Evolutionary conservation across 129 eudicot species (phyloP), one percentile per base, ranked within the genome.

Genomic region (Cynara cardunculus): DNA sequence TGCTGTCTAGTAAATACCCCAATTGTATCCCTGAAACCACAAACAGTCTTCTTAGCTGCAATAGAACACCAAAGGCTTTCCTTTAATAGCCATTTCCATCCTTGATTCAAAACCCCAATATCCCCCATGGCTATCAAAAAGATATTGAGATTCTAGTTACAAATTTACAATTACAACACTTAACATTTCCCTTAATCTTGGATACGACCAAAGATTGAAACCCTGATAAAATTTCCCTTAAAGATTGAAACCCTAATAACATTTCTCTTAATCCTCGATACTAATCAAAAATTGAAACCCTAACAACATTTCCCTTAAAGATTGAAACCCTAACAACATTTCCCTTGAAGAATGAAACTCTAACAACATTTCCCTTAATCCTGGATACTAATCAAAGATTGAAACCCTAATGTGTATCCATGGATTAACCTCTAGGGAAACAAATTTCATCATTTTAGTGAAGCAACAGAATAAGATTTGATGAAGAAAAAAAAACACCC

Each of bases 51-150:
- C 24, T 75, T 62, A 56, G 24, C 24, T 14, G 78, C 87, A 4
- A 78, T 79, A 10, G 88, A 86, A 69, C 83, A 91, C 62, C 79
- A 83, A 34, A 82, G 76, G 81, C 85, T 81, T 78, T 86, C 87
- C 1, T 89, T 87, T 83, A 81, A 87, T 81, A 91, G n/a, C 97
- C 94, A 91, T 80, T 84, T 87, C 94, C 89, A 89, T 18, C 85
- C 89, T 69, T 91, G 94, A 74, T 87, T 87, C 59, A 91, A 85
- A 74, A 89, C 53, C 82, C 94, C 94, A 82, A 89, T 89, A 85
- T 91, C 94, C 93, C 86, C 97, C 97, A 91, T 91, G 24, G 10
- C 65, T 64, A 56, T 10, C 65, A 19, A 56, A 56, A 56, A 2
- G 10, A 56, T 56, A 24, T 56, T 19, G 24, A 56, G 1, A 56